Evolutionary conservation across 306 rosid species (phyloP).

Genomic region (Lathyrus sativus): DNA sequence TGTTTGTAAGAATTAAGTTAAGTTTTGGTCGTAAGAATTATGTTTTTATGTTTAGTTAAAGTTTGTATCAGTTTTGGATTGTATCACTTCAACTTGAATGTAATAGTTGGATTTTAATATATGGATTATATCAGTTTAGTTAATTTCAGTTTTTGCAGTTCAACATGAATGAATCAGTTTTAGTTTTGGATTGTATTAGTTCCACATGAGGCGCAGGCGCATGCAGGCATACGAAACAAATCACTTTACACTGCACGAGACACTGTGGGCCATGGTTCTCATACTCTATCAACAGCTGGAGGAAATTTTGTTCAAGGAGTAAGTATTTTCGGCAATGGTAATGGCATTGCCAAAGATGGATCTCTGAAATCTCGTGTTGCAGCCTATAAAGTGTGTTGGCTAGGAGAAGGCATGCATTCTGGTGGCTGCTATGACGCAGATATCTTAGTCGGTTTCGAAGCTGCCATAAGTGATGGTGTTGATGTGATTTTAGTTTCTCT

Average conservation of each 20-base stretch:
- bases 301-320: slow-evolving; percentile 56
- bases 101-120: too few species aligned
- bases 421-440: slow-evolving; percentile 61
- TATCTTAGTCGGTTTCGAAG: slow-evolving; percentile 59
- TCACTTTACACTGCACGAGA: slow-evolving; percentile 46
- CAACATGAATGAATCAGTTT: too few species aligned
- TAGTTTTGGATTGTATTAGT: too few species aligned
- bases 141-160: too few species aligned
- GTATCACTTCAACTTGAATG: too few species aligned
- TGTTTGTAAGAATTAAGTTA: too few species aligned
- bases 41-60: too few species aligned
- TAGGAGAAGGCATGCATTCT: neutral
- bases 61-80: too few species aligned
- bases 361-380: slow-evolving; percentile 65
- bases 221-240: neutral
- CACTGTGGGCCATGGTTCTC: slow-evolving; percentile 60
- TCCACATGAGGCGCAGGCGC: too few species aligned
- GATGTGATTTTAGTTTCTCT: too few species aligned
- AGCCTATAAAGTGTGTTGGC: slow-evolving; percentile 78
- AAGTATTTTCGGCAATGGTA: slow-evolving; percentile 52
- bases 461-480: slow-evolving; percentile 68
- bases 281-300: slow-evolving; percentile 67
- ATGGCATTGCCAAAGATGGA: slow-evolving; percentile 51
- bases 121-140: too few species aligned
- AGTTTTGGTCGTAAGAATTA: too few species aligned